Evolutionary conservation across 345 rosid genomes (phyloP).

Genomic region (Turritis glabra): DNA sequence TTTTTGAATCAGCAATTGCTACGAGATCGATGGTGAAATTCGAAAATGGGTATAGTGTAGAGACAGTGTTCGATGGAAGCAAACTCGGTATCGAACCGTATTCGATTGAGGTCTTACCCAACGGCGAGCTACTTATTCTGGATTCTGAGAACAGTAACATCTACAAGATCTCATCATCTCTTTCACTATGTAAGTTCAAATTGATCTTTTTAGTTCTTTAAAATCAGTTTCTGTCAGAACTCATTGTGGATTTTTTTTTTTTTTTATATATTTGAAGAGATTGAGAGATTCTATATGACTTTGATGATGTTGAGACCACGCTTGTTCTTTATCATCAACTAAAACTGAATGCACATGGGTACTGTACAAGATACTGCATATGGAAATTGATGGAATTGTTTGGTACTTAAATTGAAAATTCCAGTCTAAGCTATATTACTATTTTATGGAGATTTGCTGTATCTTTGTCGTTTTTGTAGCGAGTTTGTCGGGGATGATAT

Average conservation of each 20-base stretch:
- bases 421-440: constrained; percentile 21
- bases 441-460: constrained; percentile 33
- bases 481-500: constrained; percentile 32
- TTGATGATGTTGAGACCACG: constrained; percentile 4
- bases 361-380: constrained; percentile 27
- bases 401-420: constrained; percentile 8
- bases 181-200: constrained; percentile 76
- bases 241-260: background rate
- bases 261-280: background rate
- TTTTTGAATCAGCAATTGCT: constrained; percentile 53
- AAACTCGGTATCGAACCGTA: constrained; percentile 93
- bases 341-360: constrained; percentile 35
- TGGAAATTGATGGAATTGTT: constrained; percentile 12
- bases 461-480: constrained; percentile 35
- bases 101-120: constrained; percentile 74
- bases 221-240: background rate
- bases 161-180: constrained; percentile 82
- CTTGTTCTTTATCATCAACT: constrained; percentile 17
- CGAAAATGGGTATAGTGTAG: constrained; percentile 92
- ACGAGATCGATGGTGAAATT: constrained; percentile 94
- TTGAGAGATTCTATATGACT: background rate
- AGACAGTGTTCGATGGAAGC: constrained; percentile 98
- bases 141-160: constrained; percentile 92
- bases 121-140: constrained; percentile 84
- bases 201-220: background rate